Evolutionary conservation across 257 asterid species (phyloP).

Genomic region (Rubia yunnanensis): DNA sequence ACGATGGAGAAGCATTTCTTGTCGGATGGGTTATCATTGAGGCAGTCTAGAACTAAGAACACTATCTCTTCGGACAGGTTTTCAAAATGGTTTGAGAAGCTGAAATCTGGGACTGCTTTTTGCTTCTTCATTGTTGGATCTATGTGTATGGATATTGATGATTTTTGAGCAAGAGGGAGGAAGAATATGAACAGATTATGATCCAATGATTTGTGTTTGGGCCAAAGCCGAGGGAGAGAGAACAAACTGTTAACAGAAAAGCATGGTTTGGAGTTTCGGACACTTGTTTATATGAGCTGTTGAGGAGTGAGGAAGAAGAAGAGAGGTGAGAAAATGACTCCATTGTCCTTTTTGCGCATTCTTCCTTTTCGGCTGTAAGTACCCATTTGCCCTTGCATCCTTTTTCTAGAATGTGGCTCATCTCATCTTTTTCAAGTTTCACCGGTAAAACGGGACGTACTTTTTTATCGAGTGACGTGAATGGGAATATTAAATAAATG

Average conservation of each 20-base stretch:
- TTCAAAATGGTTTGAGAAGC: conserved; percentile 47
- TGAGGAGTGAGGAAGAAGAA: conserved; percentile 26
- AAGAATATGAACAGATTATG: not conserved
- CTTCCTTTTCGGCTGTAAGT: not conserved
- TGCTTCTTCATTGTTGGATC: conserved; percentile 55
- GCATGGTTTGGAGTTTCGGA: conserved; percentile 16
- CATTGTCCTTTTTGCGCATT: conserved; percentile 24
- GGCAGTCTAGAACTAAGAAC: conserved; percentile 53
- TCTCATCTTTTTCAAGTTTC: too few species aligned
- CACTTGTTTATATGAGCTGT: conserved; percentile 18
- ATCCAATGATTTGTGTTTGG: not conserved
- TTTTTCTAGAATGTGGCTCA: too few species aligned
- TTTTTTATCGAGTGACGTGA: too few species aligned
- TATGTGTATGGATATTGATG: not conserved
- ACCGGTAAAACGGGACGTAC: too few species aligned
- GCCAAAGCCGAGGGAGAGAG: not conserved
- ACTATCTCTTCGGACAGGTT: conserved; percentile 62
- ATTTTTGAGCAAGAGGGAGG: too few species aligned
- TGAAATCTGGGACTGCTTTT: conserved; percentile 20
- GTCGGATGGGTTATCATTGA: conserved; percentile 59
- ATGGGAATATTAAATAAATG: too few species aligned
- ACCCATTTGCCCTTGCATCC: not conserved
- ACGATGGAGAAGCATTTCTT: conserved; percentile 75
- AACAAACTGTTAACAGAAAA: conserved; percentile 46
- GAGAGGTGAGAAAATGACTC: conserved; percentile 13